phyloP scores from a whole-genome alignment of 306 rosid genomes.

The apple (Malus domestica) region ASM211411v1 NC_041793.1:7103501-7104000 shows the following conservation, averaged over 20 bases:
- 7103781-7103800: constrained; percentile 84
- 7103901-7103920: background rate
- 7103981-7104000: background rate
- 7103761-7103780: constrained; percentile 80
- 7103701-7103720: constrained; percentile 39
- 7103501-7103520: constrained; percentile 79
- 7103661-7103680: background rate
- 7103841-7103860: background rate
- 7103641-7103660: background rate
- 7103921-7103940: background rate
- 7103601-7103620: constrained; percentile 51
- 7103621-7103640: background rate
- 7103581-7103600: constrained; percentile 79
- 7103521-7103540: constrained; percentile 76
- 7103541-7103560: constrained; percentile 62
- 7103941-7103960: background rate
- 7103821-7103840: constrained; percentile 76
- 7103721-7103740: constrained; percentile 88
- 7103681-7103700: constrained; percentile 6
- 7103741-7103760: constrained; percentile 84
- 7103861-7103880: constrained; percentile 4
- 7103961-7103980: background rate
- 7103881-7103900: background rate
- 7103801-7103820: constrained; percentile 86
- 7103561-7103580: constrained; percentile 66